Conservation (phyloP, 2,329 filamentous ascomycete genomes). For the Westerdykella aurantiaca region DNA sequence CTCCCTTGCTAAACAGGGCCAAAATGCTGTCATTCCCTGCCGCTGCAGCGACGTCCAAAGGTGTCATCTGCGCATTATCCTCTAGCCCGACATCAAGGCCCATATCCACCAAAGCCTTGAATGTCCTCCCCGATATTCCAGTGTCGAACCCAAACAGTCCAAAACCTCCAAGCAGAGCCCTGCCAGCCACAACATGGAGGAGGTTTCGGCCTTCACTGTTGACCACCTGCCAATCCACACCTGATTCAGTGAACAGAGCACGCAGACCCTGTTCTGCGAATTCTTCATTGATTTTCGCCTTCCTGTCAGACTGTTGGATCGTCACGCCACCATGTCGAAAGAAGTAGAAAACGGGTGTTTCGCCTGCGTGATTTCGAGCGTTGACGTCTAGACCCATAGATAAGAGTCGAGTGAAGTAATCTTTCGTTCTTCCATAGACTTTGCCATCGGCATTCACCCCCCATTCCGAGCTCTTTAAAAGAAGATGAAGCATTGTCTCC, state of each 20-base stretch:
- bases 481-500: slow-evolving; percentile 10
- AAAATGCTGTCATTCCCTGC: slow-evolving; percentile 9
- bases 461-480: neutral
- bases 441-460: no score
- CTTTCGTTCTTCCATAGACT: no score
- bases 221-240: slow-evolving; percentile 5
- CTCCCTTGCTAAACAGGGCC: slow-evolving; percentile 9
- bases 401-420: neutral
- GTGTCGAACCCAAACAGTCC: neutral
- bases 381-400: slow-evolving; percentile 10
- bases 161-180: neutral
- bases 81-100: slow-evolving; percentile 11
- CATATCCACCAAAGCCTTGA: slow-evolving; percentile 8
- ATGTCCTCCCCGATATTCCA: slow-evolving; percentile 1
- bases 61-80: slow-evolving; percentile 8
- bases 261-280: neutral
- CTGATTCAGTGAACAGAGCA: slow-evolving; percentile 2
- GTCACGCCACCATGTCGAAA: neutral
- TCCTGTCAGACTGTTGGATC: neutral
- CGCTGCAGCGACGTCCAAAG: slow-evolving; percentile 14
- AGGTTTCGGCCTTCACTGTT: slow-evolving; percentile 3
- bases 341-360: slow-evolving; percentile 14
- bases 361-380: slow-evolving; percentile 2
- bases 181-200: slow-evolving; percentile 6
- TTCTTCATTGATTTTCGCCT: no score